Conservation (phyloP, 768 basidiomycete genomes). For the Termitomyces sp. region DNA sequence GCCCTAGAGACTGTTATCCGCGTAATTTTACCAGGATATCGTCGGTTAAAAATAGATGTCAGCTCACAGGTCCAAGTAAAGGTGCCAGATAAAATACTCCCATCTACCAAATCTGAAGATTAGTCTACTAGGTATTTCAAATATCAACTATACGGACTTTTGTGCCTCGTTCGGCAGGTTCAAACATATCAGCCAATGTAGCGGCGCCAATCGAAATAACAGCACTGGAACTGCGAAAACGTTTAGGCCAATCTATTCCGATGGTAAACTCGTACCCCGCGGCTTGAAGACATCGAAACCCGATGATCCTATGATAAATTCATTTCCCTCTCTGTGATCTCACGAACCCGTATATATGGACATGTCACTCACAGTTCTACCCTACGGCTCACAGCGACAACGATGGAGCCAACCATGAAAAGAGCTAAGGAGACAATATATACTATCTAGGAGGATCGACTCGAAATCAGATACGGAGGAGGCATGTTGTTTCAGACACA, state of each 20-base stretch:
- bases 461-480: not conserved
- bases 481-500: not conserved
- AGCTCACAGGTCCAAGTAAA: slow-evolving; percentile 56
- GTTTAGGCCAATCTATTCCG: not conserved
- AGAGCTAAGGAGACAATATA: slow-evolving; percentile 48
- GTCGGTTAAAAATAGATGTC: not conserved
- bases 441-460: slow-evolving; percentile 32
- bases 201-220: slow-evolving; percentile 59
- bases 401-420: slow-evolving; percentile 49
- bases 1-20: slow-evolving; percentile 45
- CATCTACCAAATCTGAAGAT: slow-evolving; percentile 33
- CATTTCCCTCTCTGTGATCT: not conserved
- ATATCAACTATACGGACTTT: slow-evolving; percentile 27
- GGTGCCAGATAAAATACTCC: slow-evolving; percentile 80
- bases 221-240: slow-evolving; percentile 13
- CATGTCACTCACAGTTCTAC: slow-evolving; percentile 37
- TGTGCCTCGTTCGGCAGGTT: slow-evolving; percentile 65
- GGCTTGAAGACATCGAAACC: slow-evolving; percentile 65
- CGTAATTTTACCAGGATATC: not conserved
- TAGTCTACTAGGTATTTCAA: not conserved
- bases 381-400: slow-evolving; percentile 48
- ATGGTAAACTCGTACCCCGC: slow-evolving; percentile 37
- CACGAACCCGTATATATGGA: not conserved
- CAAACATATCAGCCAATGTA: slow-evolving; percentile 74
- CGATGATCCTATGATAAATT: slow-evolving; percentile 41